phyloP scores from a whole-genome alignment of 116 monocot genomes.

The Thalassia testudinum region DNA sequence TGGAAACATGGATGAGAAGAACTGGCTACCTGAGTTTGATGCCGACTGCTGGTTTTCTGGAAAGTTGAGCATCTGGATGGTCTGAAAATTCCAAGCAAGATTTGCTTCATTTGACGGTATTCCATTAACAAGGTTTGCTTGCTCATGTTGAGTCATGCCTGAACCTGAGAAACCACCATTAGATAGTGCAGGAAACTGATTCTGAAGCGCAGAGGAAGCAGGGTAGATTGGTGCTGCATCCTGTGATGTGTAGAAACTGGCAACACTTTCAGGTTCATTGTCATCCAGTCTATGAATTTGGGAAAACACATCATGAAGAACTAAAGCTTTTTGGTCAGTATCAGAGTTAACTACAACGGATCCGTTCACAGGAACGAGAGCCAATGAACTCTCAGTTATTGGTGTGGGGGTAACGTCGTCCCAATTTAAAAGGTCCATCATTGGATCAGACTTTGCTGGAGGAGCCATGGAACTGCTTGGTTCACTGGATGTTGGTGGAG shows the following conservation, averaged over 20 bases:
- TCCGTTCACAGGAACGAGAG: slow-evolving; percentile 55
- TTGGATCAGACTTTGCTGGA: slow-evolving; percentile 14
- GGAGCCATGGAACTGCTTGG: slow-evolving; percentile 15
- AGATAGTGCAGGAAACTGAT: slow-evolving; percentile 1
- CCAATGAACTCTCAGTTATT: slow-evolving; percentile 25
- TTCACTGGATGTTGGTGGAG: slow-evolving; percentile 30
- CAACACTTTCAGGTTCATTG: background rate
- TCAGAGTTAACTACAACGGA: slow-evolving; percentile 17
- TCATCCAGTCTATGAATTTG: slow-evolving; percentile 18
- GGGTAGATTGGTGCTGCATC: slow-evolving; percentile 19
- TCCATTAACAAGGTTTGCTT: slow-evolving; percentile 17
- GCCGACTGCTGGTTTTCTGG: no score
- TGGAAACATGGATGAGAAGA: no score
- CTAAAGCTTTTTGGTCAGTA: slow-evolving; percentile 51
- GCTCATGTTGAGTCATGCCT: slow-evolving; percentile 30
- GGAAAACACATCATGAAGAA: slow-evolving; percentile 61
- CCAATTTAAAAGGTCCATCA: slow-evolving; percentile 74
- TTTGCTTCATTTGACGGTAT: slow-evolving; percentile 18
- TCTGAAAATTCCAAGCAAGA: slow-evolving; percentile 42
- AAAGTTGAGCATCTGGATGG: no score
- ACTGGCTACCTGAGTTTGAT: no score
- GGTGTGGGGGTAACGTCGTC: slow-evolving; percentile 26
- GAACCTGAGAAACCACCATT: slow-evolving; percentile 24
- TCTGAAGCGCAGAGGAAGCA: slow-evolving; percentile 11
- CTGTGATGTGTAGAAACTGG: slow-evolving; percentile 7